phyloP scores from a whole-genome alignment of 192 early-diverging fungal species.

The Coemansia sp. region DNA sequence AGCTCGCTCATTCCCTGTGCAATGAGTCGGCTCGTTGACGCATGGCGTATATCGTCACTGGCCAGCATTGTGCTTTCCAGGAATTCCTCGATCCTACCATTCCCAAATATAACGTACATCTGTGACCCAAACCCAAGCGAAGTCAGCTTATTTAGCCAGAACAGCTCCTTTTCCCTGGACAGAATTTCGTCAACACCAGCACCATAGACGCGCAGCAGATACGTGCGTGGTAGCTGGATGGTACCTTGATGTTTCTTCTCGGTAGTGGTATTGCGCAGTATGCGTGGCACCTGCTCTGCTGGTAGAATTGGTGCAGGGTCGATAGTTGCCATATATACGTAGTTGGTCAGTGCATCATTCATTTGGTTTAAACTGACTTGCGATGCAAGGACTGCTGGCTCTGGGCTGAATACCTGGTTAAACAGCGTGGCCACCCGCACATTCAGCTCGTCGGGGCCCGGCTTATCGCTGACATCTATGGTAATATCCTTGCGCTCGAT shows the following conservation, averaged over 20 bases:
- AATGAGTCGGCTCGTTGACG: conserved; percentile 66
- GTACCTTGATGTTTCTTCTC: background rate
- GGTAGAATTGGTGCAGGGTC: conserved; percentile 20
- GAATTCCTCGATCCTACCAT: conserved; percentile 85
- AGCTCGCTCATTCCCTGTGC: conserved; percentile 68
- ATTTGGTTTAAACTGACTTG: conserved; percentile 52
- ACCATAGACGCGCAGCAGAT: conserved; percentile 77
- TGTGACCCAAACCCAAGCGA: conserved; percentile 70
- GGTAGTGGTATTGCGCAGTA: background rate
- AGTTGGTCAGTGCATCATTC: conserved; percentile 73
- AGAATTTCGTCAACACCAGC: conserved; percentile 74
- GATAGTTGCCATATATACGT: conserved; percentile 44
- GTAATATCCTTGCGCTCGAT: conserved; percentile 22
- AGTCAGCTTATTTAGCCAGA: conserved; percentile 72
- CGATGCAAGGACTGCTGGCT: background rate
- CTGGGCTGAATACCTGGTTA: conserved; percentile 29
- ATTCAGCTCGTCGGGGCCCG: conserved; percentile 9
- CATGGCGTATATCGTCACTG: conserved; percentile 63
- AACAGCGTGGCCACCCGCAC: conserved; percentile 30
- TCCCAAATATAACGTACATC: conserved; percentile 73
- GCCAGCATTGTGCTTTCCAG: conserved; percentile 72
- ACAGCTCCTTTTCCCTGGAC: conserved; percentile 74
- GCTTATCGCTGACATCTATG: conserved; percentile 36
- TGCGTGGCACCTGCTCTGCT: background rate
- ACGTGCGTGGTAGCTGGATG: conserved; percentile 31